These are phyloP conservation scores for Leersia perrieri DNA, from an alignment of 176 grass and related monocot genomes.

Conservation along the genomic window DNA sequence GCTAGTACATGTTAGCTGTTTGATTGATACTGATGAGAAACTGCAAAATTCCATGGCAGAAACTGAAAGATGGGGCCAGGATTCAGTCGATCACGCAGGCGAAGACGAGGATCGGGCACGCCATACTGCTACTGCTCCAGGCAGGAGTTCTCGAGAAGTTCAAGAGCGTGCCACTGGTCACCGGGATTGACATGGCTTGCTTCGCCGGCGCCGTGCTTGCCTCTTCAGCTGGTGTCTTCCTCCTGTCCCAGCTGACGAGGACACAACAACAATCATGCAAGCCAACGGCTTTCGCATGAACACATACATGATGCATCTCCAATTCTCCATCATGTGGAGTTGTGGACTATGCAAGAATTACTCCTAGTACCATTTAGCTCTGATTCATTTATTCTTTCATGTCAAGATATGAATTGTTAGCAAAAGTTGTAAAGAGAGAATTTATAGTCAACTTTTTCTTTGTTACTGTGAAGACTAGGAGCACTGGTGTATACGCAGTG, in stretches of 20 bases:
- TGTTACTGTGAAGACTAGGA: too few species aligned
- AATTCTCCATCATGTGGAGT: too few species aligned
- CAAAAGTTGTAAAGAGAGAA: background rate
- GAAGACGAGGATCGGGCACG: slow-evolving; percentile 82
- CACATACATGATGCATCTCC: background rate
- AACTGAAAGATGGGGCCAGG: slow-evolving; percentile 60
- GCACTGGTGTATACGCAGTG: too few species aligned
- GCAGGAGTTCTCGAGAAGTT: slow-evolving; percentile 74
- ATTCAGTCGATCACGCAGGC: slow-evolving; percentile 51
- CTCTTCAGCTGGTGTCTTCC: slow-evolving; percentile 72
- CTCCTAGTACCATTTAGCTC: background rate
- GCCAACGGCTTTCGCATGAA: slow-evolving; percentile 1
- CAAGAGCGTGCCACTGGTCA: slow-evolving; percentile 63
- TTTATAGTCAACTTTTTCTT: background rate
- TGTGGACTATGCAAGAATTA: background rate
- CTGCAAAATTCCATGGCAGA: slow-evolving; percentile 41
- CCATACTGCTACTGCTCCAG: slow-evolving; percentile 71
- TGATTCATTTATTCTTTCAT: background rate
- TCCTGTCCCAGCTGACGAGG: slow-evolving; percentile 54
- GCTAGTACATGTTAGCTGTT: background rate
- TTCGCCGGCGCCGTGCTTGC: slow-evolving; percentile 65
- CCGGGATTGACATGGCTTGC: slow-evolving; percentile 68
- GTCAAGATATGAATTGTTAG: background rate
- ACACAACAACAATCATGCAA: background rate
- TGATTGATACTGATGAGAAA: slow-evolving; percentile 6